Conservation (phyloP, 257 asterid species). For the Rehmannia glutinosa region DNA sequence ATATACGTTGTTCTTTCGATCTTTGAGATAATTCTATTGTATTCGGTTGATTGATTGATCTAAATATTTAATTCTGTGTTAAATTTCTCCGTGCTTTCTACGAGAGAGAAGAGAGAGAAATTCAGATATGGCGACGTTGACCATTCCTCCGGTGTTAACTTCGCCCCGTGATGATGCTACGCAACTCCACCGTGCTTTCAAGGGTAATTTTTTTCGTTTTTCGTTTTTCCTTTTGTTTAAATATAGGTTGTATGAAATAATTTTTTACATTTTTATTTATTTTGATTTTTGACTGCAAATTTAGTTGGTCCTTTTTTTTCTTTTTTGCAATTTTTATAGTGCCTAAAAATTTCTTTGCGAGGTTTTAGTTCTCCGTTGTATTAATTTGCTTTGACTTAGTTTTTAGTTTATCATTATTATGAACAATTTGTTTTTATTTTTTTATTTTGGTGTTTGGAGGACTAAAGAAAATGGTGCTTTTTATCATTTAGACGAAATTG, state of each 20-base stretch:
- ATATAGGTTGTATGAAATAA: not conserved
- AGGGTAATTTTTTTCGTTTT: slow-evolving; percentile 43
- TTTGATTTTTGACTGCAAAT: not conserved
- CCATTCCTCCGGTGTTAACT: slow-evolving; percentile 58
- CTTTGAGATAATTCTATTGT: too few relatives aligned
- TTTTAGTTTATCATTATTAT: not conserved
- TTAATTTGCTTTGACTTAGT: not conserved
- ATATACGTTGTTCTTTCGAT: not conserved
- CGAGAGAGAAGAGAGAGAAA: not conserved
- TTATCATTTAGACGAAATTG: too few relatives aligned
- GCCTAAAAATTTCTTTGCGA: not conserved
- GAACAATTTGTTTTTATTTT: too few relatives aligned
- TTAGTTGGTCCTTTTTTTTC: not conserved
- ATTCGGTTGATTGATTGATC: not conserved
- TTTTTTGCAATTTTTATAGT: not conserved
- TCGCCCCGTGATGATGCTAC: slow-evolving; percentile 91
- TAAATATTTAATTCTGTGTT: not conserved
- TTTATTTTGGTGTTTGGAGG: too few relatives aligned
- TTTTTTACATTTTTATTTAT: not conserved
- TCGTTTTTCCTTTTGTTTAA: not conserved
- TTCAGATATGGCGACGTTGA: slow-evolving; percentile 55
- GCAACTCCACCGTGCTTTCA: slow-evolving; percentile 79
- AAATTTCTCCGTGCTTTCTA: not conserved
- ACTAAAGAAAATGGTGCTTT: too few relatives aligned
- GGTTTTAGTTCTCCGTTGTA: too few relatives aligned